Percentiles rank a stretch among this genome's conserved stretches.
phyloP scores from a whole-genome alignment of 208 protist genomes.

The Crithidia acanthocephali region DNA sequence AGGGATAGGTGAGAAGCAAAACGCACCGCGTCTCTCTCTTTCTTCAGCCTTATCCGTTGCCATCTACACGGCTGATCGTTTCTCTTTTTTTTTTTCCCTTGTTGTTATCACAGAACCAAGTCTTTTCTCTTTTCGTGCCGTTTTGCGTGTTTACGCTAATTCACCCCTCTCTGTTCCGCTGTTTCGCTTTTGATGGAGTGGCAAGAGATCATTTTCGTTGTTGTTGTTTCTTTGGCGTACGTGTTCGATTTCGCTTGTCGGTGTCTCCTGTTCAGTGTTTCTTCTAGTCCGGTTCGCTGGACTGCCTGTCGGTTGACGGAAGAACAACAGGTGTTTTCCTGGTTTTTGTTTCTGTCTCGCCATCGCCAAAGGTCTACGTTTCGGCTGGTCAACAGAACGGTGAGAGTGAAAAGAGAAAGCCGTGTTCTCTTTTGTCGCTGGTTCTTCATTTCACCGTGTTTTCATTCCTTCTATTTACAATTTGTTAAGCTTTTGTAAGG shows the following conservation, averaged over 20 bases:
- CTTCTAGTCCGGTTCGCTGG: neutral
- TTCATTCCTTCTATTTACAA: constrained; percentile 14
- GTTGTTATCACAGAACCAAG: constrained; percentile 26
- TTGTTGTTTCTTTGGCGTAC: neutral
- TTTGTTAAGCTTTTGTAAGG: constrained; percentile 5
- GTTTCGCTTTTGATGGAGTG: neutral
- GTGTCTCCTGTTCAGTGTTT: too few relatives aligned
- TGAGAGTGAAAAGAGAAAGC: neutral
- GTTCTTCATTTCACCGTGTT: neutral
- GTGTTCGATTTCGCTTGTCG: too few relatives aligned
- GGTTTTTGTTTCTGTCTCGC: neutral
- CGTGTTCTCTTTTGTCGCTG: neutral
- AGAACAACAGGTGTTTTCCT: too few relatives aligned
- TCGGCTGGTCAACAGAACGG: too few relatives aligned
- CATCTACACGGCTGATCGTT: too few relatives aligned
- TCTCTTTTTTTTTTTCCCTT: constrained; percentile 14
- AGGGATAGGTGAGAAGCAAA: too few relatives aligned
- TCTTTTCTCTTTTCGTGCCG: too few relatives aligned
- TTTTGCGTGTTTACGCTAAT: constrained; percentile 11
- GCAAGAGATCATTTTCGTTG: neutral
- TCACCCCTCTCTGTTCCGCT: neutral
- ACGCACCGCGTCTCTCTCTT: neutral
- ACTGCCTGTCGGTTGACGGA: neutral
- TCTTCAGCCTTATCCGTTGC: too few relatives aligned
- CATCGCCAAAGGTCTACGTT: too few relatives aligned